These are phyloP conservation scores for Striga asiatica DNA, from an alignment of 257 asterid species.

Conservation along the genomic window DNA sequence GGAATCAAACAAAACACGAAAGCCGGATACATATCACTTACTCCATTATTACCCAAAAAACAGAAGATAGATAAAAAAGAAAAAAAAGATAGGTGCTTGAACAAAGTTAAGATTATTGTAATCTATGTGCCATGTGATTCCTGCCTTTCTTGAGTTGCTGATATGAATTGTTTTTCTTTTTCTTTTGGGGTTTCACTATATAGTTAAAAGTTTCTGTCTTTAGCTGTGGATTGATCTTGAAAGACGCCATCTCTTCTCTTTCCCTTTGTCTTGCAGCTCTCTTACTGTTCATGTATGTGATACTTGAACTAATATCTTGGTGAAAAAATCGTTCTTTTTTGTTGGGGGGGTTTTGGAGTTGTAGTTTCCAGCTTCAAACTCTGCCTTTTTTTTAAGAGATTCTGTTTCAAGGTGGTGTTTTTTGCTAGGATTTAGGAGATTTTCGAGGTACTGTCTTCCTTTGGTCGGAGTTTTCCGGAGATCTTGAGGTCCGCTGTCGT, in stretches of 20 bases:
- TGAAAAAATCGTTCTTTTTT: too few relatives aligned
- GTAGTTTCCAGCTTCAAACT: slow-evolving; percentile 5
- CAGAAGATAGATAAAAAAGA: neutral
- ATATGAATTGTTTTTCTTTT: slow-evolving; percentile 6
- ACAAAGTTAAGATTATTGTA: slow-evolving; percentile 16
- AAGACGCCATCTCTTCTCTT: slow-evolving; percentile 16
- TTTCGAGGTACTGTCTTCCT: too few relatives aligned
- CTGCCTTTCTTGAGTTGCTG: slow-evolving; percentile 18
- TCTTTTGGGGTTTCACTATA: slow-evolving; percentile 20
- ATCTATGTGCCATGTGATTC: slow-evolving; percentile 20
- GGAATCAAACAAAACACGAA: slow-evolving; percentile 22
- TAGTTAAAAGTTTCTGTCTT: slow-evolving; percentile 17
- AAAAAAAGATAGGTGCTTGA: neutral
- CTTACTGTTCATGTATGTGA: too few relatives aligned
- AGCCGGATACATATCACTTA: slow-evolving; percentile 13
- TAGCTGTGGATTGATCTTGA: slow-evolving; percentile 12
- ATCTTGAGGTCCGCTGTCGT: too few relatives aligned
- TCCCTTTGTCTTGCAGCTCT: slow-evolving; percentile 11
- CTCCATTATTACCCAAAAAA: neutral
- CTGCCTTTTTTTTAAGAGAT: slow-evolving; percentile 19
- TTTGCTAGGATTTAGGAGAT: too few relatives aligned
- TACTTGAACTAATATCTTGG: too few relatives aligned
- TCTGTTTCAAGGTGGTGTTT: too few relatives aligned
- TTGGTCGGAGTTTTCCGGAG: too few relatives aligned
- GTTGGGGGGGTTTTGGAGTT: too few relatives aligned